Evolutionary conservation across 1,284 basidiomycete genomes (phyloP), one percentile per base, ranked within the genome.

Genomic region (Microstroma glucosiphilum): DNA sequence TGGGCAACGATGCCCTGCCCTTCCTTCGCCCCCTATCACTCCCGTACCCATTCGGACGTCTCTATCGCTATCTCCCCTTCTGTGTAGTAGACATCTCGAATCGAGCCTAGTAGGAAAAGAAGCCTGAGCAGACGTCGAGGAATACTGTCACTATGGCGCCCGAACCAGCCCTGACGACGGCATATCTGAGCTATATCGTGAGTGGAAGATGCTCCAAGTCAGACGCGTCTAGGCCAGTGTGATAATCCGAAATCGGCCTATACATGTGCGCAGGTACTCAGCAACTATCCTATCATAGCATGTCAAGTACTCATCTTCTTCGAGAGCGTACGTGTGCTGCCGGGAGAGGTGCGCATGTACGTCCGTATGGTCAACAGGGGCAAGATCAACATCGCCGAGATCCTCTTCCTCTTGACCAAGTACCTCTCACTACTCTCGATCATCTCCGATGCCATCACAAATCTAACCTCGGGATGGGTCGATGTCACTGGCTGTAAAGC

Each of bases 101-200:
- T 9, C 30, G 9, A 37, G 30, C 30, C 30, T 37, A 4, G 30
- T 4, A 9, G 30, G 30, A 37, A 9, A 37, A 37, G 30, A 37
- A 9, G 4, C 30, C 4, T 37, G 9, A 9, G 3, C 30, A 37
- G 30, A 37, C 30, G 9, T 37, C 30, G 30, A 4, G 9, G 30
- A 3, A 37, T 37, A 61, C 53, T 40, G 40, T 30, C 41, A 60
- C 19, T 7, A 46, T 57, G 56, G 56, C 60, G 26, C 53, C 55
- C 1, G 60, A 61, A 37, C 60, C 60, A 19, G 60, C 60, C 15
- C 43, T 57, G 25, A 61, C 56, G 46, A 49, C 54, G 17, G 40
- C n/a, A 0, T 60, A 55, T n/a, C 25, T 54, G 13, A 54, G 13
- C 21, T 54, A 15, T 17, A 25, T 25, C 21, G 51, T 54, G 51